Evolutionary conservation across 1,284 basidiomycete species (phyloP).

Genomic region (Tilletia indica): DNA sequence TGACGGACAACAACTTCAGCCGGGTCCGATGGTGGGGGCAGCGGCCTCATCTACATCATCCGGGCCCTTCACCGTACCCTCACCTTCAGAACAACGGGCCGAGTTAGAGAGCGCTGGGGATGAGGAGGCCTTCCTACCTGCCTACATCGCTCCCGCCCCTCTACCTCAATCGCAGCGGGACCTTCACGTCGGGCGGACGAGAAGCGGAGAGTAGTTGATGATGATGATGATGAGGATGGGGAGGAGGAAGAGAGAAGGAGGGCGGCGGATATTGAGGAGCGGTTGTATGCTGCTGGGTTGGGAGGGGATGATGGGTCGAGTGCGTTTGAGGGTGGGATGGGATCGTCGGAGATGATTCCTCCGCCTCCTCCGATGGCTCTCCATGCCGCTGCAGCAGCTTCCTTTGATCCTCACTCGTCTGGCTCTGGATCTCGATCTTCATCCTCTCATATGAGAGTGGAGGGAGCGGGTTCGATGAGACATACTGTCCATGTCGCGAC

Average conservation of each 20-base stretch:
- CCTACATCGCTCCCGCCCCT: neutral
- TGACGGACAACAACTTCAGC: too few species aligned
- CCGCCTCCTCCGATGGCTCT: neutral
- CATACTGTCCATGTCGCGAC: slow-evolving; percentile 14
- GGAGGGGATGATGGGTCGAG: neutral
- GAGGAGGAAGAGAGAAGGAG: slow-evolving; percentile 11
- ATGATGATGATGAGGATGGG: neutral
- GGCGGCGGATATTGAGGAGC: neutral
- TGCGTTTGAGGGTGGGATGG: neutral
- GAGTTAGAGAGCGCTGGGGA: neutral
- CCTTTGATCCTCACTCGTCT: too few species aligned
- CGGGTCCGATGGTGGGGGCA: too few species aligned
- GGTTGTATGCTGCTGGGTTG: slow-evolving; percentile 10
- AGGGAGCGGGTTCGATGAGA: too few species aligned
- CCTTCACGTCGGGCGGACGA: neutral
- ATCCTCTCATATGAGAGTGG: neutral
- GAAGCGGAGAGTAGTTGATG: slow-evolving; percentile 9
- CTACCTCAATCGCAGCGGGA: neutral
- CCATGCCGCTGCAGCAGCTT: neutral
- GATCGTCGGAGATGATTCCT: neutral
- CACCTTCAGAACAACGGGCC: neutral
- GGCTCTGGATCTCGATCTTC: too few species aligned
- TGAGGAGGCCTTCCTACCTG: neutral
- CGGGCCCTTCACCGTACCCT: too few species aligned
- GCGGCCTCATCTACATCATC: too few species aligned